Conservation (phyloP, 805 yeast species). For the Candida adriatica region DNA sequence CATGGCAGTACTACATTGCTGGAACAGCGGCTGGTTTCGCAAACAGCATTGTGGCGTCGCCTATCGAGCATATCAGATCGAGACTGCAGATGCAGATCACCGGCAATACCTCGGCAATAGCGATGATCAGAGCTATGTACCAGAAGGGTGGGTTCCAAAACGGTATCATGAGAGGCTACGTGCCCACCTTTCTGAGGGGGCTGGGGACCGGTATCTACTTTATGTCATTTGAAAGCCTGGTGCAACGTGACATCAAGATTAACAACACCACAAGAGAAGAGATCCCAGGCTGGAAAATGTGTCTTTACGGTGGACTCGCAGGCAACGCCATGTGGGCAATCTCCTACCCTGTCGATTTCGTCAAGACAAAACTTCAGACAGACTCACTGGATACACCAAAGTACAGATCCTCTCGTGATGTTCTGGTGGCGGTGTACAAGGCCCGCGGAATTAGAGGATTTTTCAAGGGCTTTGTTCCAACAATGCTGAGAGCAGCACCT, state of each 20-base stretch:
- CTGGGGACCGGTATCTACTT: conserved; percentile 88
- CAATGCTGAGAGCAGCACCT: conserved; percentile 93
- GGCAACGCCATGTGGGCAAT: conserved; percentile 86
- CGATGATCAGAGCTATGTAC: conserved; percentile 53
- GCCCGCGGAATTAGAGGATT: conserved; percentile 71
- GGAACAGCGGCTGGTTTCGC: conserved; percentile 92
- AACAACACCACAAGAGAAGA: conserved; percentile 51
- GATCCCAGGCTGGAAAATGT: conserved; percentile 82
- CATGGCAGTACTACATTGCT: conserved; percentile 66
- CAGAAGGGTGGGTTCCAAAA: conserved; percentile 40
- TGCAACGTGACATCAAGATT: conserved; percentile 50
- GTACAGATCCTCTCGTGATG: conserved; percentile 51
- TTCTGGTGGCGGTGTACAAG: conserved; percentile 45
- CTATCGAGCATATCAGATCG: conserved; percentile 93
- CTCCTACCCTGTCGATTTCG: conserved; percentile 85
- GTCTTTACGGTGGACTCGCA: conserved; percentile 82
- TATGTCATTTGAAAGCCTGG: conserved; percentile 82
- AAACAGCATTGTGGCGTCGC: conserved; percentile 82
- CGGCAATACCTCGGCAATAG: conserved; percentile 62
- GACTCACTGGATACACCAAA: conserved; percentile 55
- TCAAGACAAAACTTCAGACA: conserved; percentile 84
- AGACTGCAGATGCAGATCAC: conserved; percentile 82
- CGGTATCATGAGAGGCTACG: conserved; percentile 73
- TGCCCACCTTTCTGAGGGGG: conserved; percentile 78
- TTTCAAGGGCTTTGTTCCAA: conserved; percentile 86